A percentile compares a stretch with the other conserved stretches of the same genome.
phyloP scores from a whole-genome alignment of 1,284 basidiomycete genomes.

The Malassezia nana region DNA sequence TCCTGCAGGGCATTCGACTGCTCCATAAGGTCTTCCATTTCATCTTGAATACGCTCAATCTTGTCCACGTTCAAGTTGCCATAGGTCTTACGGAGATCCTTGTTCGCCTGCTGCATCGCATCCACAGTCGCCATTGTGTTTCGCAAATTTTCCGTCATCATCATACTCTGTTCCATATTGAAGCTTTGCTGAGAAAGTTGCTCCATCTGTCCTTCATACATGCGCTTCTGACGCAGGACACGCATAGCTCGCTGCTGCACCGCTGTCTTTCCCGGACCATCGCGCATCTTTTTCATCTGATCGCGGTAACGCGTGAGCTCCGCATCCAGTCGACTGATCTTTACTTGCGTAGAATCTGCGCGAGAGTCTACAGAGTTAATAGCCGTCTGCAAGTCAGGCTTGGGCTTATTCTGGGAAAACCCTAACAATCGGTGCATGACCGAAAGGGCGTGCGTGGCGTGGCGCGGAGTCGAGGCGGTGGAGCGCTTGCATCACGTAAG shows the following conservation, averaged over 20 bases:
- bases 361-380: constrained; percentile 84
- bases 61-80: constrained; percentile 96
- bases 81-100: constrained; percentile 92
- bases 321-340: constrained; percentile 89
- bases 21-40: constrained; percentile 96
- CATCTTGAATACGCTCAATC: constrained; percentile 63
- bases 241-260: constrained; percentile 90
- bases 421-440: constrained; percentile 52
- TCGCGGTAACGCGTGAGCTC: constrained; percentile 87
- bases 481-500: background rate
- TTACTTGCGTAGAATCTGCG: constrained; percentile 84
- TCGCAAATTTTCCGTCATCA: constrained; percentile 90
- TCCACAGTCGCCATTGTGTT: constrained; percentile 99
- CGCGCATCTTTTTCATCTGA: constrained; percentile 86
- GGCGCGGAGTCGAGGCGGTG: background rate
- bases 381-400: constrained; percentile 77
- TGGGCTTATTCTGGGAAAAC: constrained; percentile 53
- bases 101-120: constrained; percentile 94
- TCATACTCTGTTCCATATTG: constrained; percentile 95
- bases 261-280: constrained; percentile 89
- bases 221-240: constrained; percentile 85
- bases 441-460: background rate
- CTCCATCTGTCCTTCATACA: constrained; percentile 85
- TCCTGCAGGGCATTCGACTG: constrained; percentile 98
- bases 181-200: constrained; percentile 91